Evolutionary conservation across 2,329 filamentous ascomycete species (phyloP).

Genomic region (Sporothrix brunneoviolacea): DNA sequence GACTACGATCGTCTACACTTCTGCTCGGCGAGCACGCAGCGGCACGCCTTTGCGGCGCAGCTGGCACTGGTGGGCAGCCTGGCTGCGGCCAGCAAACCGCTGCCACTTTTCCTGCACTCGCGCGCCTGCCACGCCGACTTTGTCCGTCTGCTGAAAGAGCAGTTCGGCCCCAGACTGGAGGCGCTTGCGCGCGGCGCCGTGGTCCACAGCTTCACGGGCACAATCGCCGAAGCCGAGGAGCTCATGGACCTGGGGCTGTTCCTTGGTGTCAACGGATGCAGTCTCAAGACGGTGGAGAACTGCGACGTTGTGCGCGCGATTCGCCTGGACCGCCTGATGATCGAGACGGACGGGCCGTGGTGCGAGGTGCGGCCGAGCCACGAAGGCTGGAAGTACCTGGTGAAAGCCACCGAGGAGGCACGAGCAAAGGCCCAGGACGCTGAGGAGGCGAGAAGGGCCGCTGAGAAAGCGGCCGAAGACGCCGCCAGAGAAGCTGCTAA

Average conservation of each 20-base stretch:
- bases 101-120: slow-evolving; percentile 89
- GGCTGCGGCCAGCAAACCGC: slow-evolving; percentile 47
- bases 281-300: slow-evolving; percentile 90
- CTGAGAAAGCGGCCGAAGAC: slow-evolving; percentile 18
- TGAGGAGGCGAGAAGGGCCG: slow-evolving; percentile 15
- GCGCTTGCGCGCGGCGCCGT: slow-evolving; percentile 65
- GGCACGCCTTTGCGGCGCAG: slow-evolving; percentile 79
- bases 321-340: slow-evolving; percentile 72
- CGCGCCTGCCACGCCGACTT: slow-evolving; percentile 84
- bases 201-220: slow-evolving; percentile 93
- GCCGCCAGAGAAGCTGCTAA: slow-evolving; percentile 24
- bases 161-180: slow-evolving; percentile 53
- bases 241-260: slow-evolving; percentile 71
- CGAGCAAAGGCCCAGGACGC: slow-evolving; percentile 20
- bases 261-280: slow-evolving; percentile 94
- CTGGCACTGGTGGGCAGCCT: slow-evolving; percentile 65
- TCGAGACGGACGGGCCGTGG: slow-evolving; percentile 97
- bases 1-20: slow-evolving; percentile 91
- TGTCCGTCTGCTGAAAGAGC: slow-evolving; percentile 57
- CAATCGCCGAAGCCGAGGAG: slow-evolving; percentile 72
- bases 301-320: slow-evolving; percentile 75
- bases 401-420: slow-evolving; percentile 26
- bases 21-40: slow-evolving; percentile 69
- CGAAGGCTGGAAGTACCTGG: slow-evolving; percentile 67
- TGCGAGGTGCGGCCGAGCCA: slow-evolving; percentile 90